A percentile compares a stretch with the other conserved stretches of the same genome.
Conservation (phyloP, 2,329 filamentous ascomycete genomes). For the Aspergillus sp. region DNA sequence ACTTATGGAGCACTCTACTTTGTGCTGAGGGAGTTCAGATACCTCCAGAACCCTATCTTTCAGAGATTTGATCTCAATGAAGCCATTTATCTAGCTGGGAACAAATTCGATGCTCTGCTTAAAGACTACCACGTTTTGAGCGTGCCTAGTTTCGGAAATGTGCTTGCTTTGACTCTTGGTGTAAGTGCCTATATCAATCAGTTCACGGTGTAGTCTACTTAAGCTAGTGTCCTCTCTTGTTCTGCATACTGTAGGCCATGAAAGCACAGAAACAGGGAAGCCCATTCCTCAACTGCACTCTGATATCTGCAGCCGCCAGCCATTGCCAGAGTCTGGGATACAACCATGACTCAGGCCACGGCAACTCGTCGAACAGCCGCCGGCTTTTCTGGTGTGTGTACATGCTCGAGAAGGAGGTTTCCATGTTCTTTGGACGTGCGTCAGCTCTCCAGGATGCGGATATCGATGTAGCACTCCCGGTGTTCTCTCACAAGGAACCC, state of each 20-base stretch:
- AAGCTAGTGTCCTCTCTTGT: neutral
- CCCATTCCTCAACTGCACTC: conserved; percentile 15
- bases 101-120: conserved; percentile 16
- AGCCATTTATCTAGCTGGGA: conserved; percentile 8
- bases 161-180: conserved; percentile 22
- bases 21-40: conserved; percentile 20
- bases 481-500: neutral
- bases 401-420: conserved; percentile 19
- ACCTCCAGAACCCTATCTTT: conserved; percentile 5
- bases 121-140: conserved; percentile 22
- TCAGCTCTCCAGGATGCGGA: conserved; percentile 22
- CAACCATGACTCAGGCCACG: conserved; percentile 17
- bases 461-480: conserved; percentile 18
- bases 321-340: conserved; percentile 23
- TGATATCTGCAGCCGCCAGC: conserved; percentile 18
- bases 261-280: conserved; percentile 18
- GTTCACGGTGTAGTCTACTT: neutral
- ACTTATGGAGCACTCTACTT: conserved; percentile 19
- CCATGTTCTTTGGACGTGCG: conserved; percentile 18
- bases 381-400: conserved; percentile 25
- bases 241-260: conserved; percentile 4
- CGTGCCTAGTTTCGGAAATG: conserved; percentile 24
- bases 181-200: conserved; percentile 14
- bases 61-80: conserved; percentile 14
- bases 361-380: conserved; percentile 15